These are phyloP conservation scores for Trypanosoma platydactyli DNA, from an alignment of 208 protist species.

Conservation along the genomic window DNA sequence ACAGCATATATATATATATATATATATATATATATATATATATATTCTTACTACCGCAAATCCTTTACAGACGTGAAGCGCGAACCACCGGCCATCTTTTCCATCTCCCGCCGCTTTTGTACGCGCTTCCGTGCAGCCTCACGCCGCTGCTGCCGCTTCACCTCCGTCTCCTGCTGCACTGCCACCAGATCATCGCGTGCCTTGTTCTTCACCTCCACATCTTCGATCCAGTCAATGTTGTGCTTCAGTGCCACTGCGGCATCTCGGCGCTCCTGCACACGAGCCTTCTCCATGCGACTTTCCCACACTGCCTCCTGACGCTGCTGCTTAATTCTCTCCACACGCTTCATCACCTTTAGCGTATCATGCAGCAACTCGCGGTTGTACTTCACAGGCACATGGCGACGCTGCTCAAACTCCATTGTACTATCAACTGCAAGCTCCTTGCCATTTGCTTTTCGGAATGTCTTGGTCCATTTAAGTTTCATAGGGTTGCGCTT, in stretches of 20 bases:
- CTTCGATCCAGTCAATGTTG: conserved; percentile 94
- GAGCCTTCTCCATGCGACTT: conserved; percentile 78
- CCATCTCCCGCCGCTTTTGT: conserved; percentile 64
- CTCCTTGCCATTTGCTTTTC: conserved; percentile 98
- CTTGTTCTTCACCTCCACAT: conserved; percentile 80
- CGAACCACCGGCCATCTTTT: conserved; percentile 48
- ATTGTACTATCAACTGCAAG: conserved; percentile 97
- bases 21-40: conserved; percentile 1
- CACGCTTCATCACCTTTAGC: conserved; percentile 96
- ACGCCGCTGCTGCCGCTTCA: conserved; percentile 73
- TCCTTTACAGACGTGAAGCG: conserved; percentile 64
- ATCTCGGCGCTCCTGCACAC: conserved; percentile 76
- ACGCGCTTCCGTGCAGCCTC: conserved; percentile 71
- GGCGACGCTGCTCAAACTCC: conserved; percentile 98
- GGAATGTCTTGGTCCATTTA: conserved; percentile 99
- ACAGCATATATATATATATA: background rate
- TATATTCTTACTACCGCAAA: conserved; percentile 15
- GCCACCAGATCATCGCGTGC: conserved; percentile 78
- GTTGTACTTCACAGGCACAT: conserved; percentile 99
- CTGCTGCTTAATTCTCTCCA: conserved; percentile 95
- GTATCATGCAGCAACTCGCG: conserved; percentile 96
- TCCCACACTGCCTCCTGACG: conserved; percentile 95
- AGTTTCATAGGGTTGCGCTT: conserved; percentile 99
- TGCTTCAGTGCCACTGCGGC: conserved; percentile 88
- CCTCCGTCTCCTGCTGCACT: conserved; percentile 71